Evolutionary conservation across 352 stramenopile species (phyloP), one percentile per base, ranked within the genome.

Genomic region (Globisporangium ultimum): DNA sequence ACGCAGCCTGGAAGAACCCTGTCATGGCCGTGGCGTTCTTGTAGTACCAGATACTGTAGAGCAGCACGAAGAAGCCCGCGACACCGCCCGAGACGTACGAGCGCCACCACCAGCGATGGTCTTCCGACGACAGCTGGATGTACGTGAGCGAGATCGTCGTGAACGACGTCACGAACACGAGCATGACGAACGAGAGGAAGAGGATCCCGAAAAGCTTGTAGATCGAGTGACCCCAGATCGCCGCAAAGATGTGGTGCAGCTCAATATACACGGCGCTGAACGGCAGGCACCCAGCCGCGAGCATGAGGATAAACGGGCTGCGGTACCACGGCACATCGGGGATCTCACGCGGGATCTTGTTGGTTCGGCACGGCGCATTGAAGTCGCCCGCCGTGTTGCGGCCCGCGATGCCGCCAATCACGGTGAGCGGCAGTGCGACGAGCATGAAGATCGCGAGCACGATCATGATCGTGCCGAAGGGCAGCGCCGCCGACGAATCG

Each of bases 211-310:
- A 99, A 17, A 99, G 80, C 53, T 95, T 98, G 91, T 99, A 99
- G 67, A 98, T 97, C 75, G 97, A 97, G 69, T 99, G 96, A 55
- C 97, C 97, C 97, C 97, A 99, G 60, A 99, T 98, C 46, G 93
- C 93, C 17, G 91, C 93, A 62, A 99, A 98, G 53, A 99, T 98
- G 86, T 98, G 98, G 69, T 99, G 94, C 59, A 99, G 76, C 73
- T 99, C 96, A 67, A 99, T 98, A 85, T 98, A 99, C 62, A 99
- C 98, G 14, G 96, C 95, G 36, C 89, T 98, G 76, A 99, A 99
- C 32, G 97, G 97, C 46, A 99, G 78, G 63, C 98, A 98, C 17
- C 96, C 97, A 6, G 95, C 95, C 41, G 97, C 88, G 51, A 98
- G 54, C 60, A 98, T 84, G 64, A 98, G 84, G 48, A 95, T 65